Evolutionary conservation across 2,329 filamentous ascomycete genomes (phyloP).

Genomic region (Paramyrothecium roridum): DNA sequence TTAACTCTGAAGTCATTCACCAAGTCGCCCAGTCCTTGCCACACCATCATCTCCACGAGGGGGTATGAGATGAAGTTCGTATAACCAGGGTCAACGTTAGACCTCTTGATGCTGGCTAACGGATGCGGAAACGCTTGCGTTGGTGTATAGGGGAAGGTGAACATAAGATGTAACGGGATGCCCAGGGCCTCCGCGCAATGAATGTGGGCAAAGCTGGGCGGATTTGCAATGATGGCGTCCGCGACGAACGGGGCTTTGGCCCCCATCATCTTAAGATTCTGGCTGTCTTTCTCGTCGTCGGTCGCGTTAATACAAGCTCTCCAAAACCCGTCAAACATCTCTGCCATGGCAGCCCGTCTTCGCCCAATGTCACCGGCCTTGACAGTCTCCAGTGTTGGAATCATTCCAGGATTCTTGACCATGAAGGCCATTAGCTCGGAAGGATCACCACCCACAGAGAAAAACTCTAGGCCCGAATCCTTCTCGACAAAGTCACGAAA

Average conservation of each 20-base stretch:
- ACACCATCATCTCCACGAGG: conserved; percentile 81
- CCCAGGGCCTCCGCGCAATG: conserved; percentile 78
- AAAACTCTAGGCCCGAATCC: conserved; percentile 74
- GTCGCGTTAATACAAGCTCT: conserved; percentile 71
- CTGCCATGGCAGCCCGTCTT: conserved; percentile 67
- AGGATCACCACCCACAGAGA: conserved; percentile 75
- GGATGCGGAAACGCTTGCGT: conserved; percentile 76
- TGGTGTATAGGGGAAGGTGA: conserved; percentile 79
- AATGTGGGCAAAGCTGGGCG: conserved; percentile 73
- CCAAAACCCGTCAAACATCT: conserved; percentile 85
- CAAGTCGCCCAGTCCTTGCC: conserved; percentile 82
- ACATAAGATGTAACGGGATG: conserved; percentile 80
- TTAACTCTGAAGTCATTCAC: conserved; percentile 71
- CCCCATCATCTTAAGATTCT: conserved; percentile 64
- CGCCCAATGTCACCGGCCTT: conserved; percentile 69
- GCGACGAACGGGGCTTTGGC: conserved; percentile 60
- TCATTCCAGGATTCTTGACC: conserved; percentile 79
- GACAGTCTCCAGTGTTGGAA: conserved; percentile 70
- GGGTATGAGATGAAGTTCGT: conserved; percentile 81
- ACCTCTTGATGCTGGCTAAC: conserved; percentile 69
- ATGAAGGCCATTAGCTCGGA: conserved; percentile 84
- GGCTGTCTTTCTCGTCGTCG: conserved; percentile 57
- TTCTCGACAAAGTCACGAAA: conserved; percentile 74
- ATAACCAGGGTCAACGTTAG: conserved; percentile 68
- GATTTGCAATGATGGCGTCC: conserved; percentile 83